Evolutionary conservation across 129 eudicot genomes (phyloP).

Genomic region (Ambrosia trifida): DNA sequence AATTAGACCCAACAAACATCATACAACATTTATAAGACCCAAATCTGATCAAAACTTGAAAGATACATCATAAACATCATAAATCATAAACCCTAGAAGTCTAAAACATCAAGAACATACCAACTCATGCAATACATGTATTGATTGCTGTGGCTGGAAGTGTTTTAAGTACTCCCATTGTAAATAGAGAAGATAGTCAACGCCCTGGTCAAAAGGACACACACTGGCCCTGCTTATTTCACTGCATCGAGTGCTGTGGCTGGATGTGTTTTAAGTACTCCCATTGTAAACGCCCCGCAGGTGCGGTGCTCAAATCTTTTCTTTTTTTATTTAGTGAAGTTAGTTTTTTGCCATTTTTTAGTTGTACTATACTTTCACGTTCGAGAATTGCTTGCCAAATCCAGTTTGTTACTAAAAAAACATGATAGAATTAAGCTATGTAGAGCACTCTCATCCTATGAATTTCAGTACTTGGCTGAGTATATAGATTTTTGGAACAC

Average conservation of each 20-base stretch:
- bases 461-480: too few relatives aligned
- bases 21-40: too few relatives aligned
- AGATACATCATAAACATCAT: too few relatives aligned
- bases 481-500: too few relatives aligned
- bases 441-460: too few relatives aligned
- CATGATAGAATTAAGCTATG: too few relatives aligned
- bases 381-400: slow-evolving; percentile 8
- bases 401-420: slow-evolving; percentile 3
- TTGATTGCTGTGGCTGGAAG: slow-evolving; percentile 36
- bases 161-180: slow-evolving; percentile 27
- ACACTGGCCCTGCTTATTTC: slow-evolving; percentile 30
- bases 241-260: slow-evolving; percentile 35
- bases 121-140: too few relatives aligned
- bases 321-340: neutral
- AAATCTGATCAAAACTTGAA: too few relatives aligned
- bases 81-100: too few relatives aligned
- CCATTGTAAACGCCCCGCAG: slow-evolving; percentile 39
- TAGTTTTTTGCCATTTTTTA: neutral
- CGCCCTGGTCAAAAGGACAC: slow-evolving; percentile 2
- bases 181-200: slow-evolving; percentile 16
- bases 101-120: too few relatives aligned
- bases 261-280: slow-evolving; percentile 31
- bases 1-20: too few relatives aligned
- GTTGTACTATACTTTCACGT: slow-evolving; percentile 9
- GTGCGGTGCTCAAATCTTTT: slow-evolving; percentile 14